These are phyloP conservation scores for Chrysosporium keratinophilum DNA, from an alignment of 2,329 filamentous ascomycete species.

Conservation along the genomic window DNA sequence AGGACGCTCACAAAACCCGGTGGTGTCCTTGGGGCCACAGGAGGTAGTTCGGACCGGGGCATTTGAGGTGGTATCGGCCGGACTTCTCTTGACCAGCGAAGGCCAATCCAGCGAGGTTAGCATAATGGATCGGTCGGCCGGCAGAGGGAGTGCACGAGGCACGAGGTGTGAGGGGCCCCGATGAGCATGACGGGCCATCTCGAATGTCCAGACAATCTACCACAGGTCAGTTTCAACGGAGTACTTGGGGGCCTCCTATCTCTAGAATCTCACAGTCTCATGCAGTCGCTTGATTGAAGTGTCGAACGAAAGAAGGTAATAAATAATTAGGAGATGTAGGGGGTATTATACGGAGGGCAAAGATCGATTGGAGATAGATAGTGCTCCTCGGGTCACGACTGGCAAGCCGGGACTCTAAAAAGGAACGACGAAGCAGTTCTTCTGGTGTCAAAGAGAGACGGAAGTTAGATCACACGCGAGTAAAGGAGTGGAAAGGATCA, in stretches of 20 bases:
- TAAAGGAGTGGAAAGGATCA: slow-evolving; percentile 4
- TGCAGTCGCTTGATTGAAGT: no score
- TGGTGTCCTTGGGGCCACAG: slow-evolving; percentile 21
- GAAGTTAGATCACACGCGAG: slow-evolving; percentile 2
- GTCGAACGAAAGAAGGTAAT: no score
- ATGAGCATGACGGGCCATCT: slow-evolving; percentile 1
- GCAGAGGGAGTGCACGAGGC: slow-evolving; percentile 1
- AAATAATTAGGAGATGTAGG: no score
- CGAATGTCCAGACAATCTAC: not conserved
- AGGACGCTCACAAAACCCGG: slow-evolving; percentile 48
- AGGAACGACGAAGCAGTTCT: no score
- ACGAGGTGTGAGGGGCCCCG: not conserved
- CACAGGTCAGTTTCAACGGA: no score
- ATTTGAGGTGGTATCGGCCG: slow-evolving; percentile 4
- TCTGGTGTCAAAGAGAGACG: slow-evolving; percentile 1
- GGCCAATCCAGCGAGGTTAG: not conserved
- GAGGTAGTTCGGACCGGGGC: slow-evolving; percentile 12
- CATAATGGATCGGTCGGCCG: not conserved
- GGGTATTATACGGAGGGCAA: no score
- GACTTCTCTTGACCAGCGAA: slow-evolving; percentile 10
- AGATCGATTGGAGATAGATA: no score
- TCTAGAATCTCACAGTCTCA: no score
- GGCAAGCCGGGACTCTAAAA: no score
- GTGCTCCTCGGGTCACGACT: no score
- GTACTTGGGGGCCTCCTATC: no score